A percentile compares a stretch with the other conserved stretches of the same genome.
Conservation (phyloP, 306 rosid genomes). For the Prosopis cineraria region DNA sequence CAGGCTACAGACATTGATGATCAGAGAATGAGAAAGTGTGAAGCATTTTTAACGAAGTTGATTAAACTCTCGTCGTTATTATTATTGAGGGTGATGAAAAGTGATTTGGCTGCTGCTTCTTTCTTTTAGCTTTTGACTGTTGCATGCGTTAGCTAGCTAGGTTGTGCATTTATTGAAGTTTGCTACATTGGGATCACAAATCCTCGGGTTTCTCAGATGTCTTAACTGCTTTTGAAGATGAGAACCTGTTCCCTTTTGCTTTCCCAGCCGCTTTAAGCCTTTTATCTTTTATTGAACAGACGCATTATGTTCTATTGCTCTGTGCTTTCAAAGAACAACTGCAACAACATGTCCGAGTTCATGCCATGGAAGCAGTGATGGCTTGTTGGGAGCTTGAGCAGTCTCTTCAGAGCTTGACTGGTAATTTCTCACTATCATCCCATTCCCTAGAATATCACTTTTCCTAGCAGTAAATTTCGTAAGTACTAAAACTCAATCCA, state of each 20-base stretch:
- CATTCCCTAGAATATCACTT: too few relatives aligned
- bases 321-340: constrained; percentile 83
- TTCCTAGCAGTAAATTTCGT: too few relatives aligned
- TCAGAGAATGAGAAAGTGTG: not conserved
- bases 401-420: constrained; percentile 82
- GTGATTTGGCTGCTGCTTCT: not conserved
- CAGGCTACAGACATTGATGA: not conserved
- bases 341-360: constrained; percentile 88
- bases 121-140: not conserved
- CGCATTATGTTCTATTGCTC: constrained; percentile 73
- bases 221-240: constrained; percentile 18
- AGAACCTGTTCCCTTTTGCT: not conserved
- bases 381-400: constrained; percentile 96
- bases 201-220: constrained; percentile 8
- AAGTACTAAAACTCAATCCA: too few relatives aligned
- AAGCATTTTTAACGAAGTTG: not conserved
- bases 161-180: constrained; percentile 7
- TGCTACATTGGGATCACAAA: not conserved
- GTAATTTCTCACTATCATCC: constrained; percentile 37
- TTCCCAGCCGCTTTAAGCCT: too few relatives aligned
- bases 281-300: constrained; percentile 41
- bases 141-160: not conserved
- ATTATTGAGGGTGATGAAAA: not conserved
- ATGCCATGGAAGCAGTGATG: constrained; percentile 96
- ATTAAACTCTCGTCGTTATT: not conserved